phyloP scores from a whole-genome alignment of 768 basidiomycete species.

The Boletus huronensis region DNA sequence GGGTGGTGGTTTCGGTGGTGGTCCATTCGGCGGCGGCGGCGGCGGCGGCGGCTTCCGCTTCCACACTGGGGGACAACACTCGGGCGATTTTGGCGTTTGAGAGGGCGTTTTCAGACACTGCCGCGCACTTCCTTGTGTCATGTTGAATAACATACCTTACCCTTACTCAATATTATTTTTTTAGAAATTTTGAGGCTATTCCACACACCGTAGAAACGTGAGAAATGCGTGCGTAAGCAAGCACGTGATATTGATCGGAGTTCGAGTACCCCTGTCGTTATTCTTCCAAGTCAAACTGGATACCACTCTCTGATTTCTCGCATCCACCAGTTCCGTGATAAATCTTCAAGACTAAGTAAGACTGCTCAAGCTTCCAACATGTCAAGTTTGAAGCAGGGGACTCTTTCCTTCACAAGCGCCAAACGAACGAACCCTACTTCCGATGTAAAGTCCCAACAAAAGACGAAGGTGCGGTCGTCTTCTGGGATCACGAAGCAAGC shows the following conservation, averaged over 20 bases:
- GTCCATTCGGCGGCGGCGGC: constrained; percentile 24
- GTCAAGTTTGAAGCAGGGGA: constrained; percentile 41
- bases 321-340: not conserved
- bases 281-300: not conserved
- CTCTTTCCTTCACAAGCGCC: constrained; percentile 41
- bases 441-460: constrained; percentile 19
- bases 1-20: constrained; percentile 32
- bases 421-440: constrained; percentile 41
- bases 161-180: constrained; percentile 4
- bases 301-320: not conserved
- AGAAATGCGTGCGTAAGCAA: not conserved
- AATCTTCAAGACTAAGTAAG: not conserved
- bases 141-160: constrained; percentile 10
- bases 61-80: constrained; percentile 12
- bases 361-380: not conserved
- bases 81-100: constrained; percentile 21
- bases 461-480: constrained; percentile 15
- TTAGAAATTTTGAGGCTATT: not conserved
- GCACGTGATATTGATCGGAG: constrained; percentile 8
- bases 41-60: constrained; percentile 34
- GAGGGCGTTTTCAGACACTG: not conserved
- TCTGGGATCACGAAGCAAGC: constrained; percentile 2
- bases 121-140: not conserved
- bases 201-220: no score
- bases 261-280: constrained; percentile 20